Percentiles rank a stretch among this genome's conserved stretches.
phyloP scores from a whole-genome alignment of 2,329 filamentous ascomycete species.

The Cylindrodendrum hubeiense region DNA sequence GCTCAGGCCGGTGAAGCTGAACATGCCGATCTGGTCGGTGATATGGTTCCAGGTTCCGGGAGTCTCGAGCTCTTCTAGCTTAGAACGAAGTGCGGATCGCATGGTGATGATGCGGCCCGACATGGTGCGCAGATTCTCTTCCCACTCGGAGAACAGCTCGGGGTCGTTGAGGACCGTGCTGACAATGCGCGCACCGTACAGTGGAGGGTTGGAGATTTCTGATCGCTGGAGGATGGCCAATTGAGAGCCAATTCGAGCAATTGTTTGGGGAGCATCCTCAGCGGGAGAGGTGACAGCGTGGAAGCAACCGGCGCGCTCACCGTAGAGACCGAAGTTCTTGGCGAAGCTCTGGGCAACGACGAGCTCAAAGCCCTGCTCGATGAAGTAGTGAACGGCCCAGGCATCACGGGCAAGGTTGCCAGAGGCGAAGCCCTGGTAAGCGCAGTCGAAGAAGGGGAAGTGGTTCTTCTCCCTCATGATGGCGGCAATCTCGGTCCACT shows the following conservation, averaged over 20 bases:
- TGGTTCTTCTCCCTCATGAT: constrained; percentile 83
- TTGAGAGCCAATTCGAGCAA: constrained; percentile 82
- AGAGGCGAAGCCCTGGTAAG: constrained; percentile 98
- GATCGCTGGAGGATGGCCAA: constrained; percentile 94
- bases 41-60: constrained; percentile 97
- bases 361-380: constrained; percentile 91
- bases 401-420: constrained; percentile 88
- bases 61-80: constrained; percentile 87
- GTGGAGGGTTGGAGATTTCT: constrained; percentile 96
- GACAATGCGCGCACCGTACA: constrained; percentile 93
- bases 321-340: constrained; percentile 98
- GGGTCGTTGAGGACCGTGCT: constrained; percentile 86
- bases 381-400: constrained; percentile 93
- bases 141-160: constrained; percentile 88
- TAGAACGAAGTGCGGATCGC: constrained; percentile 81
- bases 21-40: constrained; percentile 99
- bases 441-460: constrained; percentile 98
- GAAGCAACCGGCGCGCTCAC: constrained; percentile 95
- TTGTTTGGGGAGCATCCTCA: constrained; percentile 72
- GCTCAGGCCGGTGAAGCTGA: constrained; percentile 88
- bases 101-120: constrained; percentile 94
- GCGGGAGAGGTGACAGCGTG: constrained; percentile 87
- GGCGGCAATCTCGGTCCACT: constrained; percentile 91
- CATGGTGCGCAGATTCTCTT: constrained; percentile 93
- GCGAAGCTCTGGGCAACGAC: constrained; percentile 94